Evolutionary conservation across 1,139 yeast species (phyloP).

Genomic region (Diutina pseudorugosa): DNA sequence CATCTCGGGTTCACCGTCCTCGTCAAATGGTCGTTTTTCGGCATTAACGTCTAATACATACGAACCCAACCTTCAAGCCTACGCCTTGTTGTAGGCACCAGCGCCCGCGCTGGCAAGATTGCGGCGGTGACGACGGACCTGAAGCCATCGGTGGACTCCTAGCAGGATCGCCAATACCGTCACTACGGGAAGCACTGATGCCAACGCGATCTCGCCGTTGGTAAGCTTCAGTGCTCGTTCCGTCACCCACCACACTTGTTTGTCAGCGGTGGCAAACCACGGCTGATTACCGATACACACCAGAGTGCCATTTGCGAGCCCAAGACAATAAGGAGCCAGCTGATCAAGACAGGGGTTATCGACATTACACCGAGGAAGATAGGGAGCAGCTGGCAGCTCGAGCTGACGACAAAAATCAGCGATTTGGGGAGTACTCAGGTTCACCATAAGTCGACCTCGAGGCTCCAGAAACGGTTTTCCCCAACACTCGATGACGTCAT

Average conservation of each 20-base stretch:
- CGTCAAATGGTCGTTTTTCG: constrained; percentile 1
- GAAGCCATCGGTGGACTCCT: not conserved
- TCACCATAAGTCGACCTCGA: not conserved
- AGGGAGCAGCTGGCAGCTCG: not conserved
- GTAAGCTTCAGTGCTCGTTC: not conserved
- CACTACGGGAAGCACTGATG: not conserved
- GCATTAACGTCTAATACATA: not conserved
- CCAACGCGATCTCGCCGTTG: not conserved
- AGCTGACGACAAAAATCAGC: not conserved
- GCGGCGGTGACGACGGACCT: not conserved
- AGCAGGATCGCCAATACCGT: not conserved
- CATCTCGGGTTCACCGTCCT: constrained; percentile 3
- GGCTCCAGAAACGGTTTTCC: not conserved
- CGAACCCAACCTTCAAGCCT: not conserved
- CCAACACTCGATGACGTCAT: not conserved
- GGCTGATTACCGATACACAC: not conserved
- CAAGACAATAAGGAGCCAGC: not conserved
- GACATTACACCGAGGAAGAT: not conserved
- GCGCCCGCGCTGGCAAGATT: not conserved
- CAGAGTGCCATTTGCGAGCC: not conserved
- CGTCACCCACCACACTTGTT: not conserved
- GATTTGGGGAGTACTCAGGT: not conserved
- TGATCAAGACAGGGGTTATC: not conserved
- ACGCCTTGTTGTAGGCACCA: not conserved
- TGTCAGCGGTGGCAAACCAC: not conserved